A percentile compares a stretch with the other conserved stretches of the same genome.
Conservation (phyloP, 2,329 filamentous ascomycete species). For the Xylaria sp. region DNA sequence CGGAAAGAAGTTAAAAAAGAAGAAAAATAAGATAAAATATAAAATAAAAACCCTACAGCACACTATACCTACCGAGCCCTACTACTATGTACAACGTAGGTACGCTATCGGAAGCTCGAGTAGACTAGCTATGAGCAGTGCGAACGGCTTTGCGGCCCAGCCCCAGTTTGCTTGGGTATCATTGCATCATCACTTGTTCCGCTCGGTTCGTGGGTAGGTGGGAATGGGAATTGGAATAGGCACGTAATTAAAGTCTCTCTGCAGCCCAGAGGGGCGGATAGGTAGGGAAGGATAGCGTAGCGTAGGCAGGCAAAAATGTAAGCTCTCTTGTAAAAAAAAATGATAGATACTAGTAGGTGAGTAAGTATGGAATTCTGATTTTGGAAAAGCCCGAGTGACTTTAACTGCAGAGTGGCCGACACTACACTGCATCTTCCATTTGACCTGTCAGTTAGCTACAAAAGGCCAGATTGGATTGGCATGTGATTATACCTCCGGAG, state of each 20-base stretch:
- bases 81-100: neutral
- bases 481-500: neutral
- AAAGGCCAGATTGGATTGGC: neutral
- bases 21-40: neutral
- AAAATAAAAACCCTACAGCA: neutral
- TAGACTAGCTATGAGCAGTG: conserved; percentile 5
- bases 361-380: neutral
- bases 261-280: neutral
- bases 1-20: too few relatives aligned
- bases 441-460: too few relatives aligned
- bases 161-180: conserved; percentile 38
- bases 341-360: too few relatives aligned
- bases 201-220: conserved; percentile 19
- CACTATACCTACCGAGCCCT: too few relatives aligned
- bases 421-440: neutral
- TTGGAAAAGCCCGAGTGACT: conserved; percentile 14
- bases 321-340: neutral
- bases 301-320: too few relatives aligned
- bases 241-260: neutral
- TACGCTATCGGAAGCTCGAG: neutral
- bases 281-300: neutral
- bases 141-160: conserved; percentile 40
- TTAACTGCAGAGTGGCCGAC: neutral
- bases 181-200: conserved; percentile 31
- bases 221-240: conserved; percentile 8